A percentile compares a stretch with the other conserved stretches of the same genome.
phyloP scores from a whole-genome alignment of 306 rosid genomes.

The cucumber (Cucumis sativus) region DNA sequence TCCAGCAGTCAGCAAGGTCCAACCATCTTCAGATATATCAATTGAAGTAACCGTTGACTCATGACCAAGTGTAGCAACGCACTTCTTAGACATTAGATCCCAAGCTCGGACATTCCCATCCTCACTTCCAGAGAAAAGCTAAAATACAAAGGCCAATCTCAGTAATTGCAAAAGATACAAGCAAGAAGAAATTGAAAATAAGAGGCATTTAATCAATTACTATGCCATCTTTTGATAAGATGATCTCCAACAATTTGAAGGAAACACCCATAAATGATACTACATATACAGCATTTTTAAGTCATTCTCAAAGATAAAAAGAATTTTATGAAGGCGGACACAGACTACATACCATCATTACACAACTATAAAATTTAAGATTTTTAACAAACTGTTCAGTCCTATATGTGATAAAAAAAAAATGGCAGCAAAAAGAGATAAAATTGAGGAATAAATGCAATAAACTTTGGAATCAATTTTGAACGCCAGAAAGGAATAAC shows the following conservation, averaged over 20 bases:
- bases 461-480: background rate
- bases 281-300: background rate
- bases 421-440: background rate
- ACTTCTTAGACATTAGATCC: constrained; percentile 60
- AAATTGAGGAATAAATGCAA: background rate
- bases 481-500: background rate
- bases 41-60: constrained; percentile 71
- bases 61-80: constrained; percentile 61
- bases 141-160: constrained; percentile 9
- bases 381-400: background rate
- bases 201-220: background rate
- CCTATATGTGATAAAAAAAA: background rate
- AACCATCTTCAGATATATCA: constrained; percentile 77
- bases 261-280: background rate
- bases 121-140: constrained; percentile 96
- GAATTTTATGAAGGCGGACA: background rate
- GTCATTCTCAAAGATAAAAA: background rate
- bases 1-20: constrained; percentile 85
- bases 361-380: background rate
- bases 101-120: constrained; percentile 73
- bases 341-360: background rate
- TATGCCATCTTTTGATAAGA: background rate
- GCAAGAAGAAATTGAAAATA: constrained; percentile 4
- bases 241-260: background rate
- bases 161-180: constrained; percentile 11